Evolutionary conservation across 2,329 filamentous ascomycete genomes (phyloP).

Genomic region (Penicillium sp.): DNA sequence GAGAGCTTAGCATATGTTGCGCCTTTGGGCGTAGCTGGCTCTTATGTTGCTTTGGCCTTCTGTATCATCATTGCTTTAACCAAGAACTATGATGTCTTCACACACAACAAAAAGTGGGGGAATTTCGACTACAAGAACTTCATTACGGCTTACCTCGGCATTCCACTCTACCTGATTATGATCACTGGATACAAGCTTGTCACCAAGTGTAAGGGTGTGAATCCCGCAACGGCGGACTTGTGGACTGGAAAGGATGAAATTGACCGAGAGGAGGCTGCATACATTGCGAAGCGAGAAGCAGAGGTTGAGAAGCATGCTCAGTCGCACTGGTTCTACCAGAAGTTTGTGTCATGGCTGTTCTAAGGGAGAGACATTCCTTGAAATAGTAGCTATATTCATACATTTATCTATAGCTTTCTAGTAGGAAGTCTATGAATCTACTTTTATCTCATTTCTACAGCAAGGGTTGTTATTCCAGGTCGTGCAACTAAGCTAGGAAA

Average conservation of each 20-base stretch:
- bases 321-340: conserved; percentile 58
- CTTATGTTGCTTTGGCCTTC: conserved; percentile 66
- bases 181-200: conserved; percentile 68
- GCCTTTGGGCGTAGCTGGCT: conserved; percentile 71
- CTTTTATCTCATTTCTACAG: too few species aligned
- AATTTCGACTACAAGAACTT: conserved; percentile 74
- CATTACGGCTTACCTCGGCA: conserved; percentile 74
- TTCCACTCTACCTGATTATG: conserved; percentile 70
- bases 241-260: conserved; percentile 73
- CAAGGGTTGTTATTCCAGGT: too few species aligned
- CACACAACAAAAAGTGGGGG: conserved; percentile 48
- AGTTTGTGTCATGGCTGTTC: conserved; percentile 63
- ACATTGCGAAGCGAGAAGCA: conserved; percentile 58
- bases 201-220: conserved; percentile 57
- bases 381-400: not conserved
- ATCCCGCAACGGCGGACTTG: conserved; percentile 64
- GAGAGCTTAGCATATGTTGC: conserved; percentile 63
- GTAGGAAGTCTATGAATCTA: too few species aligned
- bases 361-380: conserved; percentile 27
- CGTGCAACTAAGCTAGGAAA: too few species aligned
- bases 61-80: conserved; percentile 74
- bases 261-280: conserved; percentile 71
- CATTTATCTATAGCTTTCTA: not conserved
- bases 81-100: conserved; percentile 79
- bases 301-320: conserved; percentile 36